Base-by-base conservation (phyloP, 2,329 filamentous ascomycete species). In the Cladophialophora psammophila region DNA sequence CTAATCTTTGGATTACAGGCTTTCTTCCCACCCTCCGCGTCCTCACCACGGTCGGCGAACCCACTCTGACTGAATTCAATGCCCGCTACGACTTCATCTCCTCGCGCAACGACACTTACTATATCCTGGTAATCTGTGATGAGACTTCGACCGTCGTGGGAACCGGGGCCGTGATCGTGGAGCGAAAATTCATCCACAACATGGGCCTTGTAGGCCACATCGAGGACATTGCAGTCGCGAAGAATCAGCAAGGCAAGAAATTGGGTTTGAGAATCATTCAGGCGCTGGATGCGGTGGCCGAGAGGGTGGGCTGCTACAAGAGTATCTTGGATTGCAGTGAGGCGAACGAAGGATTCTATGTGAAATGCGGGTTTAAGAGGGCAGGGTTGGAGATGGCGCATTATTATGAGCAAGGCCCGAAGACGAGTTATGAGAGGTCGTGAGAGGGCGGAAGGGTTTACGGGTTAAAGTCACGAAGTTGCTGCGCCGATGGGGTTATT, bases 201-300 rank as follows among this genome's bases (percentile, higher is more conserved):
- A 76, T 82, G 52, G 81, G 81, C 59, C 82, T 90, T 26, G 94
- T 97, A 32, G 95, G 94, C 12, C 95, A 98, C 80, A 97, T 98
- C 80, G 95, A 98, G 80, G 95, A 99, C 78, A 97, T 99, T 78
- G 94, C 94, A 18, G 94, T 99, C 42, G 89, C 92, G 71, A 93
- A 94, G 81, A 92, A 96, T 75, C 93, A 98, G 82, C 95, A 98
- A 81, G 95, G 95, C 73, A 97, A 98, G 87, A 97, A 97, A 82
- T 85, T 98, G 52, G 95, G 95, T 4, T 83, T 97, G 76, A 87
- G 93, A 72, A 90, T 98, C 72, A 98, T 98, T 75, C 92, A 98
- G 82, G 93, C 94, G 7, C 86, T 99, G 76, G 94, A 98, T 80
- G 91, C 86, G 77, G 89, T 98, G 67, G 93, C 94, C 63, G 88